Conservation (phyloP, 164 flowering plant genomes). For the Magnolia changhungtana region DNA sequence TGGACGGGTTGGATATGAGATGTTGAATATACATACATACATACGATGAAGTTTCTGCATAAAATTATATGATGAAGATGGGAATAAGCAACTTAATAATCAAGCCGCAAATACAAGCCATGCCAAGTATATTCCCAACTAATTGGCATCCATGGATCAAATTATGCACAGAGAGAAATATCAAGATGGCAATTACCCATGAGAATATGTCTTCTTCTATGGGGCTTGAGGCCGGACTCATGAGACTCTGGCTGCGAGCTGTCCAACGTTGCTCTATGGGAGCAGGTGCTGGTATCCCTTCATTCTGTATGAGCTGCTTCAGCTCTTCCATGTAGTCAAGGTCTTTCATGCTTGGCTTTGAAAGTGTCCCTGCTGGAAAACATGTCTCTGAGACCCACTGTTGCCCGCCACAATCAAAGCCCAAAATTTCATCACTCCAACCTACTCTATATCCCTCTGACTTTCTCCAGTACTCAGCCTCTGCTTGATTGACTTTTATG, state of each 20-base stretch:
- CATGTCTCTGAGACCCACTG: conserved; percentile 99
- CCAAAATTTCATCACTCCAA: conserved; percentile 97
- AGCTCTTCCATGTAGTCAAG: conserved; percentile 76
- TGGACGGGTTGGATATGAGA: not conserved
- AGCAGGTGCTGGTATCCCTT: conserved; percentile 90
- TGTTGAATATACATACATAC: not conserved
- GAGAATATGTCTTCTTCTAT: conserved; percentile 79
- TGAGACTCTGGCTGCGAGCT: conserved; percentile 73
- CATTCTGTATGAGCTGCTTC: conserved; percentile 72
- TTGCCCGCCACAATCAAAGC: conserved; percentile 99
- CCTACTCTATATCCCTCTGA: conserved; percentile 97
- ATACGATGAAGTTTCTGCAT: too few species aligned
- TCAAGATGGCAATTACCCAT: conserved; percentile 58
- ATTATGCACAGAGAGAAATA: not conserved
- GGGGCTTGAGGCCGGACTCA: conserved; percentile 93
- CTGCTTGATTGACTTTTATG: conserved; percentile 78
- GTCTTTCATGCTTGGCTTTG: conserved; percentile 90
- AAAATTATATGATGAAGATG: not conserved
- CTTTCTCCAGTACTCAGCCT: conserved; percentile 95
- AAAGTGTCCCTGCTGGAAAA: conserved; percentile 83
- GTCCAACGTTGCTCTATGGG: conserved; percentile 99
- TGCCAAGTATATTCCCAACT: not conserved
- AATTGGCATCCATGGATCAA: not conserved
- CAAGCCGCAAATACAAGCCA: not conserved
- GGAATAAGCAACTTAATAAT: not conserved